These are phyloP conservation scores for Quercus tomentella DNA, from an alignment of 331 rosid species.

Conservation along the genomic window DNA sequence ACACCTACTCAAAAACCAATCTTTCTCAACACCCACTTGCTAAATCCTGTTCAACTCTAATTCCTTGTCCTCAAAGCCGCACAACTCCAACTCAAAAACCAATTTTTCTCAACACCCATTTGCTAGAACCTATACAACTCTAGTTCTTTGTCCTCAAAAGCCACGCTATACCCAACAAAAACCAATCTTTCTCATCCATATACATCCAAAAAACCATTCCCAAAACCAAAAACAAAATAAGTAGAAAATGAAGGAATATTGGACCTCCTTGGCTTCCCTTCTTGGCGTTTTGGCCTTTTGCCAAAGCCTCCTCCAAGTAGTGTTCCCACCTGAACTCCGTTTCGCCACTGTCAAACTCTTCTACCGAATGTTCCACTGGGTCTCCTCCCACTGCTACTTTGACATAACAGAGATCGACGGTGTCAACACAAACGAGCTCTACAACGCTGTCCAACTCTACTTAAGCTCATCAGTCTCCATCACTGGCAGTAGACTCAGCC, in stretches of 20 bases:
- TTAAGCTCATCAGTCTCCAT: conserved; percentile 70
- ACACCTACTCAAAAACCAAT: neutral
- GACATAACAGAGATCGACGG: conserved; percentile 96
- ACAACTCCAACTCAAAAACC: neutral
- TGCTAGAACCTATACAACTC: no score
- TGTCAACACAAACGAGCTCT: conserved; percentile 97
- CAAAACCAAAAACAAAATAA: neutral
- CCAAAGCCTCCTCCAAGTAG: conserved; percentile 69
- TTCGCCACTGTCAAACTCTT: conserved; percentile 62
- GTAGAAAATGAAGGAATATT: conserved; percentile 63
- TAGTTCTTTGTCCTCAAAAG: no score
- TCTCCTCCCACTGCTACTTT: conserved; percentile 82
- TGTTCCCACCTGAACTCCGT: conserved; percentile 92
- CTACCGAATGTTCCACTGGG: conserved; percentile 52
- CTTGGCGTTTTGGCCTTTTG: conserved; percentile 86
- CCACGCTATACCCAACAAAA: no score
- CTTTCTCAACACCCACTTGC: neutral
- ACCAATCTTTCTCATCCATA: neutral
- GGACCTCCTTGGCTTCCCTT: conserved; percentile 83
- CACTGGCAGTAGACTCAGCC: conserved; percentile 67
- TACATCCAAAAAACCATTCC: neutral
- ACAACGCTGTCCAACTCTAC: conserved; percentile 97
- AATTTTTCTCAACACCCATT: no score
- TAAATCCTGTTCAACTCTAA: no score
- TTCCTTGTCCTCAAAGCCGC: no score